phyloP scores from a whole-genome alignment of 352 stramenopile genomes.

The Pilasporangium apinafurcum region DNA sequence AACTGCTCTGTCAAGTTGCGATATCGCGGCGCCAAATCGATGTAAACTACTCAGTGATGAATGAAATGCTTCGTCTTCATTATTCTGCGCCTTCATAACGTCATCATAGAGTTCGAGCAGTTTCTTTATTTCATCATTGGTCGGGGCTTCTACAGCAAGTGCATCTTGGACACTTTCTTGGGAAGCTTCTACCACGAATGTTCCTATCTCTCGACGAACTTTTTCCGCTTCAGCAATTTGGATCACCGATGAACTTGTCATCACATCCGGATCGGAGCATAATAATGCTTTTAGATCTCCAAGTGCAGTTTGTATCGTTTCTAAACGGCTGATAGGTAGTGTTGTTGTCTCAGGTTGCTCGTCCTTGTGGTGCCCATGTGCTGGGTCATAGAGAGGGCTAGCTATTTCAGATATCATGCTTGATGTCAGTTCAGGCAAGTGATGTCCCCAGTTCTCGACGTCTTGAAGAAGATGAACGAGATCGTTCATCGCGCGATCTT shows the following conservation, averaged over 20 bases:
- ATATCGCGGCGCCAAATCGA: slow-evolving; percentile 34
- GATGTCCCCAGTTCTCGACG: slow-evolving; percentile 30
- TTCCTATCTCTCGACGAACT: slow-evolving; percentile 42
- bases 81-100: slow-evolving; percentile 39
- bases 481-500: slow-evolving; percentile 2
- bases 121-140: slow-evolving; percentile 7
- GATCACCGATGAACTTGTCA: slow-evolving; percentile 45
- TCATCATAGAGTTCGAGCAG: slow-evolving; percentile 33
- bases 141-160: neutral
- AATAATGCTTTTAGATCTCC: slow-evolving; percentile 31
- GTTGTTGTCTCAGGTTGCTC: slow-evolving; percentile 8
- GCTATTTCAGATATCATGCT: slow-evolving; percentile 32
- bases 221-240: slow-evolving; percentile 40
- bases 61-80: slow-evolving; percentile 35
- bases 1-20: slow-evolving; percentile 25
- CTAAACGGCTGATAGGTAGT: slow-evolving; percentile 12
- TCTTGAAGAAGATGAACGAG: slow-evolving; percentile 14
- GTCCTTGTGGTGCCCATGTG: no score
- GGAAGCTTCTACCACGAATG: slow-evolving; percentile 36
- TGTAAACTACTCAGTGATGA: slow-evolving; percentile 19
- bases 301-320: slow-evolving; percentile 21
- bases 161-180: slow-evolving; percentile 31
- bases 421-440: slow-evolving; percentile 16
- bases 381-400: slow-evolving; percentile 1
- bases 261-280: slow-evolving; percentile 27